A percentile compares a stretch with the other conserved stretches of the same genome.
Evolutionary conservation across 495 filamentous ascomycete genomes (phyloP).

Genomic region (Aspergillus coremiiformis): DNA sequence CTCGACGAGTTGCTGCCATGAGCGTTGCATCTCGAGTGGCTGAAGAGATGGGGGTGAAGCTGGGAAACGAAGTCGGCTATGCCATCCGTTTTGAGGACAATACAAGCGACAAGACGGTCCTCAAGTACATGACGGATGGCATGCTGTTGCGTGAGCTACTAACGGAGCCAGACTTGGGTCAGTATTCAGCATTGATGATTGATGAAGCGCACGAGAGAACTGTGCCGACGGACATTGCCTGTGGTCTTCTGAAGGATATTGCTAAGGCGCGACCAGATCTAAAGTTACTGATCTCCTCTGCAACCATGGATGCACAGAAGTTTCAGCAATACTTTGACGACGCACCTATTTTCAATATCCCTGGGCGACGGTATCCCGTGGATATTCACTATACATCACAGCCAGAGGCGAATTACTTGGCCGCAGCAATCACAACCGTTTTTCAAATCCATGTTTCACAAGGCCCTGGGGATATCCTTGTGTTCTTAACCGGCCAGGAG

Average conservation of each 20-base stretch:
- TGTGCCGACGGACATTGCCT: constrained; percentile 82
- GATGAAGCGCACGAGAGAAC: constrained; percentile 97
- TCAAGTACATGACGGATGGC: constrained; percentile 98
- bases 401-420: constrained; percentile 91
- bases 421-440: constrained; percentile 83
- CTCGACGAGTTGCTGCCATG: constrained; percentile 95
- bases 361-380: constrained; percentile 82
- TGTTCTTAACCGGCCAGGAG: constrained; percentile 85
- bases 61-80: constrained; percentile 93
- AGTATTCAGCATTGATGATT: constrained; percentile 90
- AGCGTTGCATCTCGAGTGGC: constrained; percentile 90
- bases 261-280: constrained; percentile 78
- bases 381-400: constrained; percentile 89
- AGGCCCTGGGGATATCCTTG: constrained; percentile 79
- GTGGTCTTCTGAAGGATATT: constrained; percentile 89
- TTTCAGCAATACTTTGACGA: constrained; percentile 92
- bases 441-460: constrained; percentile 95
- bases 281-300: constrained; percentile 88
- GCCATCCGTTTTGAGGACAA: constrained; percentile 93
- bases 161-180: constrained; percentile 76
- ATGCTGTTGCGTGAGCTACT: constrained; percentile 91
- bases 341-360: constrained; percentile 93
- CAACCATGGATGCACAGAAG: constrained; percentile 91
- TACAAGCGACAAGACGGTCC: constrained; percentile 83
- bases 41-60: constrained; percentile 85